Evolutionary conservation across 805 yeast genomes (phyloP).

Genomic region (Starmerella sirachaensis): DNA sequence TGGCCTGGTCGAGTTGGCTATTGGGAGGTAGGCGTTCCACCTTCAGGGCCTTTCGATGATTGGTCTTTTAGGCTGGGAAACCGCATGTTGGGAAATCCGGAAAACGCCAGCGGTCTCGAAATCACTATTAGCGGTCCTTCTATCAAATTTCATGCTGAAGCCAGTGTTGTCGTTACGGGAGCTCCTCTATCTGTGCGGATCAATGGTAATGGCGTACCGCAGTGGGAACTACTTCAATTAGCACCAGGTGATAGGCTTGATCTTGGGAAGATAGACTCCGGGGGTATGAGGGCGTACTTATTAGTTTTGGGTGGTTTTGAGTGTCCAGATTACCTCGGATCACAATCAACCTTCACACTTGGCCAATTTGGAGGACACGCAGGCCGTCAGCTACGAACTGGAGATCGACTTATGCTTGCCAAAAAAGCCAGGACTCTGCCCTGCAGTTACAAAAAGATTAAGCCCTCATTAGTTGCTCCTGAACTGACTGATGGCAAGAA

Average conservation of each 20-base stretch:
- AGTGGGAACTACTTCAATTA: conserved; percentile 26
- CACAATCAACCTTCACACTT: conserved; percentile 85
- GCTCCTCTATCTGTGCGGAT: conserved; percentile 49
- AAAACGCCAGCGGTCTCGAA: conserved; percentile 77
- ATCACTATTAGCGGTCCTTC: conserved; percentile 79
- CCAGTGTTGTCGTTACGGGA: conserved; percentile 73
- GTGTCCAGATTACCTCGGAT: conserved; percentile 84
- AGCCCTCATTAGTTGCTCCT: too few species aligned
- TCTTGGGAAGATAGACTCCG: conserved; percentile 55
- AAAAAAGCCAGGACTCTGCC: too few species aligned
- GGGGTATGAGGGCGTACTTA: conserved; percentile 80
- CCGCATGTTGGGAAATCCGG: conserved; percentile 75
- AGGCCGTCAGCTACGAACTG: conserved; percentile 78
- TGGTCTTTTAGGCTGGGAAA: conserved; percentile 81
- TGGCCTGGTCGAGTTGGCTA: conserved; percentile 74
- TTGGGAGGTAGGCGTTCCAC: conserved; percentile 92
- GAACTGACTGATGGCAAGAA: too few species aligned
- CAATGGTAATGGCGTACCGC: background rate
- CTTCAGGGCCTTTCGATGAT: conserved; percentile 95
- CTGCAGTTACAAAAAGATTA: too few species aligned
- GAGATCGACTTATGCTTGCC: conserved; percentile 84
- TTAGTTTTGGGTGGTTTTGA: conserved; percentile 87
- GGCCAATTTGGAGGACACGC: conserved; percentile 86
- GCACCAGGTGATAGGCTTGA: conserved; percentile 61
- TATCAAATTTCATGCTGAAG: conserved; percentile 65